A percentile compares a stretch with the other conserved stretches of the same genome.
Evolutionary conservation across 164 flowering plant genomes (phyloP).

Genomic region (Sextonia rubra): DNA sequence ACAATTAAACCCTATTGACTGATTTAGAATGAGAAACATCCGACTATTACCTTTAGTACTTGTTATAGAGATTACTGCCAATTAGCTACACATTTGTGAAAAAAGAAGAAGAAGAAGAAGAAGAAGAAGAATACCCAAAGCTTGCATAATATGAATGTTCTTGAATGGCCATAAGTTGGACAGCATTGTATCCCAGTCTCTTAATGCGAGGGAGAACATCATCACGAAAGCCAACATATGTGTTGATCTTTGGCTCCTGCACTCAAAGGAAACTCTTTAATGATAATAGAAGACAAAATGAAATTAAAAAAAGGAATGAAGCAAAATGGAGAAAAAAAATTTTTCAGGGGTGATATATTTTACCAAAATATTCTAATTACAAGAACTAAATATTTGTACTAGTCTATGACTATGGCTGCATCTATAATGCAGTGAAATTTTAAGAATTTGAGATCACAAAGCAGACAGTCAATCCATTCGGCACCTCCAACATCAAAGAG

Average conservation of each 20-base stretch:
- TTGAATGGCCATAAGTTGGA: constrained; percentile 98
- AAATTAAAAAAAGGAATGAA: not conserved
- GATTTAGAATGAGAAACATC: too few relatives aligned
- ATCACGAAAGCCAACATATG: constrained; percentile 89
- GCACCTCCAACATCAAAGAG: too few relatives aligned
- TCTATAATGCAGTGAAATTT: not conserved
- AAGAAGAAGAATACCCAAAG: constrained; percentile 65
- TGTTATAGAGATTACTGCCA: not conserved
- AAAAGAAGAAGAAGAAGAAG: not conserved
- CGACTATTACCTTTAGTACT: too few relatives aligned
- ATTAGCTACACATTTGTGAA: not conserved
- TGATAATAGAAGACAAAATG: not conserved
- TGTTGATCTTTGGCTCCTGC: constrained; percentile 90
- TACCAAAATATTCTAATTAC: not conserved
- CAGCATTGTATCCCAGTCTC: constrained; percentile 95
- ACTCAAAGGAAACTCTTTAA: constrained; percentile 9
- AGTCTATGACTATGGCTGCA: not conserved
- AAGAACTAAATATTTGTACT: not conserved
- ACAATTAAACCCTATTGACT: not conserved
- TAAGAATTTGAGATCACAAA: not conserved
- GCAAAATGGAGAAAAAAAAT: not conserved
- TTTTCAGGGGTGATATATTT: not conserved
- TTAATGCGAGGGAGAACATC: constrained; percentile 97
- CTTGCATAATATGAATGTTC: constrained; percentile 99
- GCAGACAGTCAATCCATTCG: too few relatives aligned